These are phyloP conservation scores for Magnaporthiopsis rhizophila DNA, from an alignment of 2,329 filamentous ascomycete genomes.

Conservation along the genomic window DNA sequence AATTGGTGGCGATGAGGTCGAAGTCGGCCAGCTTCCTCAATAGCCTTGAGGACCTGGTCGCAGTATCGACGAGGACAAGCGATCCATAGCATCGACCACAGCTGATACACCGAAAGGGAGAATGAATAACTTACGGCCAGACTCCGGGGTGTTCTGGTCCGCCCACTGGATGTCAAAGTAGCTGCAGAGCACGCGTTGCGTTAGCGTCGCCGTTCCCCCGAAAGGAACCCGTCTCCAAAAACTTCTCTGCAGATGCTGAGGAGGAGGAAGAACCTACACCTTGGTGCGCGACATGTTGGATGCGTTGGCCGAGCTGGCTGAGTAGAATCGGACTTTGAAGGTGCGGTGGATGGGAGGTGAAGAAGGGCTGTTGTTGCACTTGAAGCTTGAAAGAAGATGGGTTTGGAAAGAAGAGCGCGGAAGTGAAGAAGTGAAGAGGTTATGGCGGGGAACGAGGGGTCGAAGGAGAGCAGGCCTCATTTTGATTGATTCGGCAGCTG, in stretches of 20 bases:
- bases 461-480: slow-evolving; percentile 23
- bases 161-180: slow-evolving; percentile 61
- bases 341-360: slow-evolving; percentile 26
- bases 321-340: slow-evolving; percentile 25
- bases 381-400: slow-evolving; percentile 19
- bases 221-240: not conserved
- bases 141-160: not conserved
- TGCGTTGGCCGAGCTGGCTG: slow-evolving; percentile 19
- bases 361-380: slow-evolving; percentile 22
- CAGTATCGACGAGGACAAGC: not conserved
- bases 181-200: slow-evolving; percentile 24
- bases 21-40: not conserved
- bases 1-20: slow-evolving; percentile 5
- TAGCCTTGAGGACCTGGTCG: not conserved
- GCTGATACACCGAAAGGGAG: slow-evolving; percentile 1
- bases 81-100: not conserved
- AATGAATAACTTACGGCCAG: slow-evolving; percentile 10
- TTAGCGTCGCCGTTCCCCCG: not conserved
- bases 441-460: slow-evolving; percentile 32
- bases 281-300: slow-evolving; percentile 37
- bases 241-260: not conserved
- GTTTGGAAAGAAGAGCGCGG: slow-evolving; percentile 23
- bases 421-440: slow-evolving; percentile 22
- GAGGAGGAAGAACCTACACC: slow-evolving; percentile 51
- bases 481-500: slow-evolving; percentile 15